Evolutionary conservation across 148 eudicot genomes (phyloP).

Genomic region (Camellia japonica): DNA sequence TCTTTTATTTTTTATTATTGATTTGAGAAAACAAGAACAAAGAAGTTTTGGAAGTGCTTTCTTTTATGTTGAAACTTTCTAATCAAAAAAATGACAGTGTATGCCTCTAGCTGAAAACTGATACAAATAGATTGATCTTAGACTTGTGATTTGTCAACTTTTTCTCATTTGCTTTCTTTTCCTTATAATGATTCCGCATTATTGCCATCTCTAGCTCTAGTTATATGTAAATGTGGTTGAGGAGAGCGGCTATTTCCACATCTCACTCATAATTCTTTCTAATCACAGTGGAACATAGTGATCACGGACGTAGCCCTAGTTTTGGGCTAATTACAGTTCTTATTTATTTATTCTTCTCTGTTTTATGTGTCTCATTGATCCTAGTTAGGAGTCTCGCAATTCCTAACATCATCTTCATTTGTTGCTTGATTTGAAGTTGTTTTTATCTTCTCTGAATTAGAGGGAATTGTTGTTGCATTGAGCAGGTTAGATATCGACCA

Average conservation of each 20-base stretch:
- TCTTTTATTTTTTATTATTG: background rate
- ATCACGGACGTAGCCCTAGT: no score
- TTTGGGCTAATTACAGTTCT: no score
- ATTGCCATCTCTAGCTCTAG: background rate
- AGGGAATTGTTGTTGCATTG: background rate
- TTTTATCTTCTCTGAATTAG: slow-evolving; percentile 2
- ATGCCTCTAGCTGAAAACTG: background rate
- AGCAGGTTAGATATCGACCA: slow-evolving; percentile 44
- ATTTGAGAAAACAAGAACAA: background rate
- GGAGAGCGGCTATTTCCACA: no score
- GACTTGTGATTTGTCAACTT: background rate
- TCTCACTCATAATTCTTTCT: no score
- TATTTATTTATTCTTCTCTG: no score
- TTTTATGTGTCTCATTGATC: no score
- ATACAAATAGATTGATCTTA: background rate
- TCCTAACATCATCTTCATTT: background rate
- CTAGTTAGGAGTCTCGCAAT: no score
- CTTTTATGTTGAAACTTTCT: background rate
- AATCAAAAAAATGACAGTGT: background rate
- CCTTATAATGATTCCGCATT: background rate
- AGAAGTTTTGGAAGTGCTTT: background rate
- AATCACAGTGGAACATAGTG: no score
- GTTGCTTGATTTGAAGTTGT: background rate
- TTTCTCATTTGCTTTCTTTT: background rate
- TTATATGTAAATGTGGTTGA: no score